Percentiles rank a stretch among this genome's conserved stretches.
Evolutionary conservation across 495 filamentous ascomycete species (phyloP).

Genomic region (Astrocystis sublimbata): DNA sequence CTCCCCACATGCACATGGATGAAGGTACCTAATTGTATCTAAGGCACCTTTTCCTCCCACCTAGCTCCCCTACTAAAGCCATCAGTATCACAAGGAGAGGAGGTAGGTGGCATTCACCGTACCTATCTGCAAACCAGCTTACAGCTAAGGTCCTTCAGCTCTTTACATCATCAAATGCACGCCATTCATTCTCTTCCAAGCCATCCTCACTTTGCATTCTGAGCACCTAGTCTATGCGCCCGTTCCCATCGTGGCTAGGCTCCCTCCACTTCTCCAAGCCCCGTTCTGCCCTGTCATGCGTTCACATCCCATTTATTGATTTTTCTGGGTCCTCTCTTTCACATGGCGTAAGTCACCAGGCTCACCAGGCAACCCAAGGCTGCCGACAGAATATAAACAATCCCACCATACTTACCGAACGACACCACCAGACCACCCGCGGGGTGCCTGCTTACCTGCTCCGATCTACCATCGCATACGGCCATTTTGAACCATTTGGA

Average conservation of each 20-base stretch:
- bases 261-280: not conserved
- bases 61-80: too few relatives aligned
- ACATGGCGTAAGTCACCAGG: slow-evolving; percentile 3
- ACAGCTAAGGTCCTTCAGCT: too few relatives aligned
- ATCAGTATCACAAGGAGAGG: too few relatives aligned
- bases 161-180: not conserved
- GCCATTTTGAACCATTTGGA: not conserved
- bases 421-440: not conserved
- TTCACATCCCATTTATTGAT: slow-evolving; percentile 2
- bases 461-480: not conserved
- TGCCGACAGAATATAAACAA: not conserved
- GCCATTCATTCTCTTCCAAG: not conserved
- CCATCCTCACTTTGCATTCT: not conserved
- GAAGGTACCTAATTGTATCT: too few relatives aligned
- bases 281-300: not conserved
- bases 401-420: not conserved
- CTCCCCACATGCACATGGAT: too few relatives aligned
- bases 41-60: too few relatives aligned
- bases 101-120: too few relatives aligned
- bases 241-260: not conserved
- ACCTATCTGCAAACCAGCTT: too few relatives aligned
- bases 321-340: slow-evolving; percentile 2
- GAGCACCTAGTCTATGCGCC: not conserved
- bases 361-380: slow-evolving; percentile 4
- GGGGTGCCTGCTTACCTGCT: not conserved